A percentile compares a stretch with the other conserved stretches of the same genome.
Conservation (phyloP, 192 early-diverging fungal genomes). For the Coemansia guatemalensis region DNA sequence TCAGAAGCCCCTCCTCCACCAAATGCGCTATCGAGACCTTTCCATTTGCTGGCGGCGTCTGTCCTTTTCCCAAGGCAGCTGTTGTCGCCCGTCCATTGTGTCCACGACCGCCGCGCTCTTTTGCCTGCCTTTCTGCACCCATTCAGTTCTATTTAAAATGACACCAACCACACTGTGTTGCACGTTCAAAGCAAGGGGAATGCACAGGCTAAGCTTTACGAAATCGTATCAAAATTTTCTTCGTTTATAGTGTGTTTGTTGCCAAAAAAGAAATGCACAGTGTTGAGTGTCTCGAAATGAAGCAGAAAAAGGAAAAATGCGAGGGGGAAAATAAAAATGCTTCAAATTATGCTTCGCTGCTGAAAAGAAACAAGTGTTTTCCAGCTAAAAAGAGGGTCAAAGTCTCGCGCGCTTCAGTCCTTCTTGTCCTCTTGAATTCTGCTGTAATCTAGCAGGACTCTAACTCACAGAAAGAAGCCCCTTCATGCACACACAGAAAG, state of each 20-base stretch:
- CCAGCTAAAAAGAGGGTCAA: not conserved
- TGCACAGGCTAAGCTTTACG: not conserved
- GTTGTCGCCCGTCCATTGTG: not conserved
- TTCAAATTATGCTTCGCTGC: not conserved
- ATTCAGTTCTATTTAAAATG: slow-evolving; percentile 6
- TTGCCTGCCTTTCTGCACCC: slow-evolving; percentile 21
- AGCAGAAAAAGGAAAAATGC: slow-evolving; percentile 7
- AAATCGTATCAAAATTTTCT: too few species aligned
- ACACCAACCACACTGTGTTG: not conserved
- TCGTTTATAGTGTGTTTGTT: not conserved
- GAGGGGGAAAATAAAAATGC: not conserved
- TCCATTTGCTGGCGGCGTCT: slow-evolving; percentile 2
- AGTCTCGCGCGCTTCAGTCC: not conserved
- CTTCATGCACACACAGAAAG: too few species aligned
- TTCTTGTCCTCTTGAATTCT: not conserved
- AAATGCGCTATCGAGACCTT: slow-evolving; percentile 36
- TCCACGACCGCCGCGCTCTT: slow-evolving; percentile 10
- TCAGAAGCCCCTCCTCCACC: slow-evolving; percentile 34
- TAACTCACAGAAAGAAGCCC: too few species aligned
- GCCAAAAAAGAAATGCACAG: not conserved
- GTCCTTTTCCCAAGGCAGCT: not conserved
- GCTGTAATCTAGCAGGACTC: too few species aligned
- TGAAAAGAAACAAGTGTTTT: not conserved
- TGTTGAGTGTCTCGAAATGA: not conserved
- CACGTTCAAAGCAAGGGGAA: not conserved